phyloP scores from a whole-genome alignment of 2,329 filamentous ascomycete species.

The Fusarium buxicola region DNA sequence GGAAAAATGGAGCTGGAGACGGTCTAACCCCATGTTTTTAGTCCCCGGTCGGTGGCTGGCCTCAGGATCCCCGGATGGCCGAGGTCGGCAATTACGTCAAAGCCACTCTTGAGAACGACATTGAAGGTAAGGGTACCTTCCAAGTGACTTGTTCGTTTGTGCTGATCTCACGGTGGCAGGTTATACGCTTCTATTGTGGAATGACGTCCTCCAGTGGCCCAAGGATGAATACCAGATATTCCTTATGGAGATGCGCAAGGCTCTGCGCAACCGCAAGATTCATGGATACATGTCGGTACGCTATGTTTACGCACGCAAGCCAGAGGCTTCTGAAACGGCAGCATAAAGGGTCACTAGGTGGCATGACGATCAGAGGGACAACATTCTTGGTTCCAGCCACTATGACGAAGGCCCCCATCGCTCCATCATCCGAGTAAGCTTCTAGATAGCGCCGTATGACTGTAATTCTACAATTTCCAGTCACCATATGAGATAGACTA shows the following conservation, averaged over 20 bases:
- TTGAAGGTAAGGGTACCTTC: constrained; percentile 18
- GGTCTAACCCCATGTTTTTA: background rate
- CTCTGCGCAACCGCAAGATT: constrained; percentile 27
- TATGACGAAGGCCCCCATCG: too few relatives aligned
- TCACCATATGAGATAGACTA: too few relatives aligned
- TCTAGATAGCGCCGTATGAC: too few relatives aligned
- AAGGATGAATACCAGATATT: constrained; percentile 39
- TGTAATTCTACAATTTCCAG: too few relatives aligned
- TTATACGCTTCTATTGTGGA: constrained; percentile 37
- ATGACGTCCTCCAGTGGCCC: constrained; percentile 35
- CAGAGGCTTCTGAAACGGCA: background rate
- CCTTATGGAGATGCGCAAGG: constrained; percentile 33
- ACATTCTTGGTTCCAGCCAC: too few relatives aligned
- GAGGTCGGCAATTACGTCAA: constrained; percentile 38
- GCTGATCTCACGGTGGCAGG: constrained; percentile 6
- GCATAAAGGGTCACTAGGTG: background rate
- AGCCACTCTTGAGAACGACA: constrained; percentile 39
- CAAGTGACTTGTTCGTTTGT: too few relatives aligned
- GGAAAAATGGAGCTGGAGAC: background rate
- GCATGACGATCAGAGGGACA: too few relatives aligned
- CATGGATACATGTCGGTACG: constrained; percentile 38
- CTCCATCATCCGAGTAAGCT: too few relatives aligned
- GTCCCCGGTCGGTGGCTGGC: constrained; percentile 41
- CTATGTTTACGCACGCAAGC: constrained; percentile 37
- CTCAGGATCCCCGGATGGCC: constrained; percentile 24